Conservation (phyloP, 257 asterid species). For the Petunia axillaris region DNA sequence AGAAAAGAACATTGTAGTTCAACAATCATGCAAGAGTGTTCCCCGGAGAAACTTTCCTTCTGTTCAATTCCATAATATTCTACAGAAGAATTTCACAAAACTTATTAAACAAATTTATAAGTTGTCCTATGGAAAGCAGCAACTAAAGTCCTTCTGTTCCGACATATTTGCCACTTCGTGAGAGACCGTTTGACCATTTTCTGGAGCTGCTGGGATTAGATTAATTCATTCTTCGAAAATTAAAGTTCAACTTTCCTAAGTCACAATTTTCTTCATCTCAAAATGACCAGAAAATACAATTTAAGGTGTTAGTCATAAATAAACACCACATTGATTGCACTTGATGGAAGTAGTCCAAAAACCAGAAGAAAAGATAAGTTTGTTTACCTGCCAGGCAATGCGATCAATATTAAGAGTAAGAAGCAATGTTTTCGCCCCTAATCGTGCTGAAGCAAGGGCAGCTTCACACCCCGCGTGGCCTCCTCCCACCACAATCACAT, state of each 20-base stretch:
- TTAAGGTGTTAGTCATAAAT: background rate
- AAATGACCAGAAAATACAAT: background rate
- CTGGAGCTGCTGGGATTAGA: background rate
- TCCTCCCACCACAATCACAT: slow-evolving; percentile 96
- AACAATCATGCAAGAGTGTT: background rate
- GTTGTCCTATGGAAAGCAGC: background rate
- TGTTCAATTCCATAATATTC: background rate
- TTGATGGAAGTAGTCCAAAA: background rate
- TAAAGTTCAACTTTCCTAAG: background rate
- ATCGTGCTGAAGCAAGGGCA: slow-evolving; percentile 94
- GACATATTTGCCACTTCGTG: background rate
- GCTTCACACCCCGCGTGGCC: slow-evolving; percentile 99
- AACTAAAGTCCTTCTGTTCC: background rate
- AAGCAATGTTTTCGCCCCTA: slow-evolving; percentile 95
- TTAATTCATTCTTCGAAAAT: slow-evolving; percentile 2
- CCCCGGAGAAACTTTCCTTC: background rate
- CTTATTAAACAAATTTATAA: background rate
- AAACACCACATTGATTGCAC: background rate
- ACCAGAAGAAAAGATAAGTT: background rate
- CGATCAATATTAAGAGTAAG: slow-evolving; percentile 96
- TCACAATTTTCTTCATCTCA: background rate
- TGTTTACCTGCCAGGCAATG: slow-evolving; percentile 92
- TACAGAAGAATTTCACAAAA: background rate
- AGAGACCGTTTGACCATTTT: slow-evolving; percentile 3
- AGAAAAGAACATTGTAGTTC: background rate